Conservation (phyloP, 139 green algal genomes). For the Picochlorum sp. region DNA sequence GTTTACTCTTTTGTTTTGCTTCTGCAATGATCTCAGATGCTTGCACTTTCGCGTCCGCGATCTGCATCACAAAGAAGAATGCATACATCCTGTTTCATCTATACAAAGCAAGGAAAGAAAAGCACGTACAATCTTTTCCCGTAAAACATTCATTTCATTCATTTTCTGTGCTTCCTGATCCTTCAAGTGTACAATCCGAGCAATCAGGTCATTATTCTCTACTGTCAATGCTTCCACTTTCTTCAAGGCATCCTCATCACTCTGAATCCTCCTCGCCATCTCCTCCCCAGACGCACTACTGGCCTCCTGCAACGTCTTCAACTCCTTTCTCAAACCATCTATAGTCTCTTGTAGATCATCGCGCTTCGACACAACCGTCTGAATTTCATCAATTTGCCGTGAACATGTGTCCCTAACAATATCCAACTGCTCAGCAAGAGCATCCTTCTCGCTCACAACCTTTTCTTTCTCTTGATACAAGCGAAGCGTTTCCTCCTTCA, state of each 20-base stretch:
- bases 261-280: not conserved
- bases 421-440: constrained; percentile 33
- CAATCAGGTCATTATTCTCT: constrained; percentile 37
- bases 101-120: not conserved
- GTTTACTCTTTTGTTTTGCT: not conserved
- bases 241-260: not conserved
- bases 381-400: constrained; percentile 7
- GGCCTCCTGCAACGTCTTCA: constrained; percentile 11
- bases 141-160: constrained; percentile 52
- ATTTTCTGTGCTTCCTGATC: constrained; percentile 45
- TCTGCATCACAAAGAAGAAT: not conserved
- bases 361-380: constrained; percentile 10
- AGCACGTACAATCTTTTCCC: constrained; percentile 37
- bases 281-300: constrained; percentile 9
- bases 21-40: constrained; percentile 9
- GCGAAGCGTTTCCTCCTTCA: constrained; percentile 35
- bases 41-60: constrained; percentile 3
- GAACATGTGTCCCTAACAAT: constrained; percentile 9
- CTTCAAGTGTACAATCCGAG: constrained; percentile 51
- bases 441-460: constrained; percentile 28
- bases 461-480: constrained; percentile 38
- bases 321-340: not conserved
- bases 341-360: not conserved
- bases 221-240: constrained; percentile 12
- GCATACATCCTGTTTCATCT: no score